Conservation (phyloP, 805 yeast species). For the Ogataea degrootiae region DNA sequence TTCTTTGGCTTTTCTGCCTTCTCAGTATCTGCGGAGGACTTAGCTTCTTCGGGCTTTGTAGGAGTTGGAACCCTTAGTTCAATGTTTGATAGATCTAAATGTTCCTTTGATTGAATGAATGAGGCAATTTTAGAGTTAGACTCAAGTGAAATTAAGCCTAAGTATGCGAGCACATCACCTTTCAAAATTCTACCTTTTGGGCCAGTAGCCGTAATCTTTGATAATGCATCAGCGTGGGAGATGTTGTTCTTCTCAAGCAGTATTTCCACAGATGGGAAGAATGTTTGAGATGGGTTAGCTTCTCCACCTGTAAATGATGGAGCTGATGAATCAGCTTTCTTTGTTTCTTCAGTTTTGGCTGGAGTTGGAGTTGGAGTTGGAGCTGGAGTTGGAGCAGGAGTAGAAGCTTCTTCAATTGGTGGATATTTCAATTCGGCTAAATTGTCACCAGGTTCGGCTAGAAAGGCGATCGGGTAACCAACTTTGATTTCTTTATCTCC, state of each 20-base stretch:
- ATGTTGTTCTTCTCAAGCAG: slow-evolving; percentile 60
- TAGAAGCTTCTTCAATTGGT: slow-evolving; percentile 26
- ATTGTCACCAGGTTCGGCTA: slow-evolving; percentile 89
- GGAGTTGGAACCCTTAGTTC: slow-evolving; percentile 31
- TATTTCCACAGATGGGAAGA: slow-evolving; percentile 75
- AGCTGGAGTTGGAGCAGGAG: slow-evolving; percentile 16
- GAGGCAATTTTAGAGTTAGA: slow-evolving; percentile 50
- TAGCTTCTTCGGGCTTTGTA: slow-evolving; percentile 6
- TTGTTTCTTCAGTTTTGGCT: slow-evolving; percentile 11
- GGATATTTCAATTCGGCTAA: slow-evolving; percentile 60
- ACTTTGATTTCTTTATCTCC: slow-evolving; percentile 82
- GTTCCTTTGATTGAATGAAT: slow-evolving; percentile 50
- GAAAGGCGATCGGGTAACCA: slow-evolving; percentile 82
- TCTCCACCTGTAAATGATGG: slow-evolving; percentile 16
- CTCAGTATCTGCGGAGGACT: not conserved
- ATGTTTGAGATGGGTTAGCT: slow-evolving; percentile 63
- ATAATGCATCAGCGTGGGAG: slow-evolving; percentile 63
- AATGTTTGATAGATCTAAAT: slow-evolving; percentile 70
- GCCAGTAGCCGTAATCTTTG: slow-evolving; percentile 77
- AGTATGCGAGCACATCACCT: slow-evolving; percentile 84
- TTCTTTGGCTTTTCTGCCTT: slow-evolving; percentile 25
- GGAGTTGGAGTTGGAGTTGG: slow-evolving; percentile 16
- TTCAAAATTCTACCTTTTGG: slow-evolving; percentile 82
- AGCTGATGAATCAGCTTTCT: slow-evolving; percentile 24
- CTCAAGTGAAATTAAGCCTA: slow-evolving; percentile 65